phyloP scores from a whole-genome alignment of 805 yeast species.

The Cyberlindnera saturnus region DNA sequence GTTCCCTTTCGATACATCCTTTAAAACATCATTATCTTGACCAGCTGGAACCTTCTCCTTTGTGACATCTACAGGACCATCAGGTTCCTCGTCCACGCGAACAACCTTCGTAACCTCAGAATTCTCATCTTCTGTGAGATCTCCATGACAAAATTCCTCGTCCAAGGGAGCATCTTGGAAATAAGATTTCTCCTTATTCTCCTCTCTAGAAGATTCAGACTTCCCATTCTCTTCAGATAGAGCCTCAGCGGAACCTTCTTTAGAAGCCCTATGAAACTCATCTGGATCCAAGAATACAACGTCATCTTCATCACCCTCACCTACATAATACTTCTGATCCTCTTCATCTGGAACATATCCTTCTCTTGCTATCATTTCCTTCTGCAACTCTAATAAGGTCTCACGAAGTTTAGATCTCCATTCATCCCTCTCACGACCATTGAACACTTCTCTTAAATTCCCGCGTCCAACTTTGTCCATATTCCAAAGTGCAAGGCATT shows the following conservation, averaged over 20 bases:
- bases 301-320: constrained; percentile 6
- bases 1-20: no score
- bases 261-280: constrained; percentile 3
- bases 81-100: not conserved
- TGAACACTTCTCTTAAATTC: constrained; percentile 15
- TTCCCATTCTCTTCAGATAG: not conserved
- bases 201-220: no score
- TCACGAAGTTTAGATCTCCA: constrained; percentile 21
- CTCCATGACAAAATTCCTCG: no score
- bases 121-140: not conserved
- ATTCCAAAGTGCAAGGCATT: constrained; percentile 47
- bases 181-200: no score
- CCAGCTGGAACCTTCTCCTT: no score
- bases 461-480: constrained; percentile 14
- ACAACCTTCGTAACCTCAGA: not conserved
- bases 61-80: no score
- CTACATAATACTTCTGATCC: not conserved
- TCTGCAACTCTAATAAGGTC: constrained; percentile 15
- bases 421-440: constrained; percentile 21
- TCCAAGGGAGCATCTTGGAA: no score
- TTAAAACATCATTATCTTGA: no score
- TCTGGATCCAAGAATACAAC: constrained; percentile 8
- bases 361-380: constrained; percentile 10
- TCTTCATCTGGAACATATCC: constrained; percentile 9
- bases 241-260: not conserved